Evolutionary conservation across 306 rosid species (phyloP).

Genomic region (Oemleria cerasiformis): DNA sequence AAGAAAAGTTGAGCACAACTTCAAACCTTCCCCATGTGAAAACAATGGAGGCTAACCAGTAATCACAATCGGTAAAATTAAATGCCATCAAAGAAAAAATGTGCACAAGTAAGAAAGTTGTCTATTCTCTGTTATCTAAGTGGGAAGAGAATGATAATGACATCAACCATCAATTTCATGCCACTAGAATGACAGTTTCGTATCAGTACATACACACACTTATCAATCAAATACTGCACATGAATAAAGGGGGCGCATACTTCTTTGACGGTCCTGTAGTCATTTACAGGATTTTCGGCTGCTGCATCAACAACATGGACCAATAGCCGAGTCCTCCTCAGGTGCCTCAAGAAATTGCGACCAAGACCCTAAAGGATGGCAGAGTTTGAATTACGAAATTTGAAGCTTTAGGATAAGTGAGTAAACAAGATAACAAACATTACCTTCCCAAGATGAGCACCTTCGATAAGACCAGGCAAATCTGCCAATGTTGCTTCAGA

Average conservation of each 20-base stretch:
- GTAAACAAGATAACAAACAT: slow-evolving; percentile 15
- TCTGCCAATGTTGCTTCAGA: slow-evolving; percentile 97
- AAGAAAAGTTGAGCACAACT: not conserved
- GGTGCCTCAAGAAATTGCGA: slow-evolving; percentile 88
- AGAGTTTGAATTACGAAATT: slow-evolving; percentile 25
- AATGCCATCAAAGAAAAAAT: no score
- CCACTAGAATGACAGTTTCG: not conserved
- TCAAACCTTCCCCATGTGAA: not conserved
- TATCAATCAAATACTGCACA: slow-evolving; percentile 6
- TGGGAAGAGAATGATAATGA: no score
- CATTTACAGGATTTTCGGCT: slow-evolving; percentile 71
- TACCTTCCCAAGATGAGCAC: slow-evolving; percentile 99
- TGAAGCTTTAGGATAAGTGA: not conserved
- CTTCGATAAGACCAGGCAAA: slow-evolving; percentile 98
- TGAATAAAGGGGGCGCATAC: slow-evolving; percentile 34
- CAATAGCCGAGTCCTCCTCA: slow-evolving; percentile 82
- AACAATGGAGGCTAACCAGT: slow-evolving; percentile 16
- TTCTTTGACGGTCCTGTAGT: slow-evolving; percentile 90
- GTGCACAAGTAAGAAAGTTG: no score
- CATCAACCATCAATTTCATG: no score
- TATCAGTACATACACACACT: slow-evolving; percentile 4
- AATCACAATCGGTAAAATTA: no score
- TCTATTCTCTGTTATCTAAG: no score
- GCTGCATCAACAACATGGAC: slow-evolving; percentile 98
- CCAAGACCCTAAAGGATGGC: slow-evolving; percentile 76